Percentiles rank a stretch among this genome's conserved stretches.
Evolutionary conservation across 805 yeast genomes (phyloP).

Genomic region (Wickerhamomyces sydowiorum): DNA sequence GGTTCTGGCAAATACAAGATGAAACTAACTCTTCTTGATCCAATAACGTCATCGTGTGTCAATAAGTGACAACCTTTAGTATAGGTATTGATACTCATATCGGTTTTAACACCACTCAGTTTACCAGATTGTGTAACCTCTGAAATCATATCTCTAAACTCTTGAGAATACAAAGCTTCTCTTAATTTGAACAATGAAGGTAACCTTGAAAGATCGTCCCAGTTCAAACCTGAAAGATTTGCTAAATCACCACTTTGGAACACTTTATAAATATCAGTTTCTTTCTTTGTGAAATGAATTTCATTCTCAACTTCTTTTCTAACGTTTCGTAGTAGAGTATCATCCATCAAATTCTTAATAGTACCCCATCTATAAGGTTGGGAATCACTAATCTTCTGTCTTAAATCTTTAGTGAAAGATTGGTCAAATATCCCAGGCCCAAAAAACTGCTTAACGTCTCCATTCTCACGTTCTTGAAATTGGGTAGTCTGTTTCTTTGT

Average conservation of each 20-base stretch:
- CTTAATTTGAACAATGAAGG: slow-evolving; percentile 75
- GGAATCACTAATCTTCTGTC: slow-evolving; percentile 42
- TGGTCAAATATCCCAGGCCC: slow-evolving; percentile 43
- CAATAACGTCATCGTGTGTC: slow-evolving; percentile 97
- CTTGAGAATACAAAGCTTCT: slow-evolving; percentile 81
- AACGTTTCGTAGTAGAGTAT: slow-evolving; percentile 69
- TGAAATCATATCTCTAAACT: slow-evolving; percentile 74
- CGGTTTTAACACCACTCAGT: slow-evolving; percentile 85
- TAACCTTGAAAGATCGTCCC: slow-evolving; percentile 65
- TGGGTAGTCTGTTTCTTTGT: slow-evolving; percentile 7
- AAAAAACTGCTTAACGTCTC: slow-evolving; percentile 37
- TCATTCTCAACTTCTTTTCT: slow-evolving; percentile 78
- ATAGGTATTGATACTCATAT: slow-evolving; percentile 87
- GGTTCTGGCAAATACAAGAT: slow-evolving; percentile 93
- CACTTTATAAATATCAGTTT: slow-evolving; percentile 94
- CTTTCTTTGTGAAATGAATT: slow-evolving; percentile 89
- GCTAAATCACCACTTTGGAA: slow-evolving; percentile 89
- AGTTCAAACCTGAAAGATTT: slow-evolving; percentile 78
- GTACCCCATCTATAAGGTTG: slow-evolving; percentile 91
- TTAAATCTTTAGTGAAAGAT: slow-evolving; percentile 33
- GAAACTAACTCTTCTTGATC: slow-evolving; percentile 88
- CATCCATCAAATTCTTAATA: slow-evolving; percentile 66
- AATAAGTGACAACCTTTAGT: slow-evolving; percentile 89
- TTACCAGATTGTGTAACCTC: slow-evolving; percentile 83
- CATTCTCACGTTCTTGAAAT: slow-evolving; percentile 9